These are phyloP conservation scores for Syncephalastrum racemosum DNA, from an alignment of 371 early-diverging fungal genomes.

Conservation along the genomic window DNA sequence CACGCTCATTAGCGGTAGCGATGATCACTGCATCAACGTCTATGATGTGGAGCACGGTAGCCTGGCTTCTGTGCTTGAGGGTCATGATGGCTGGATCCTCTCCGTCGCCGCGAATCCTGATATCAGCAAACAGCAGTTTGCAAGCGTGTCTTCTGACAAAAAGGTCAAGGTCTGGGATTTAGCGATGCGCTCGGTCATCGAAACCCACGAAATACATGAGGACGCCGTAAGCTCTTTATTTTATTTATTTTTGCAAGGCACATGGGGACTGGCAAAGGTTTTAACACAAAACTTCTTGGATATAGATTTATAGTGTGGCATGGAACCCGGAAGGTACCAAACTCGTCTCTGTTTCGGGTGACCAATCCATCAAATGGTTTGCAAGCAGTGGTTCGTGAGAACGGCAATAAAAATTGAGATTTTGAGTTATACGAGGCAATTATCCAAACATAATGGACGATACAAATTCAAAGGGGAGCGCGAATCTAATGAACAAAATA, in stretches of 20 bases:
- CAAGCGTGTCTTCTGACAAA: conserved; percentile 74
- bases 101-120: conserved; percentile 65
- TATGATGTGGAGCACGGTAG: conserved; percentile 83
- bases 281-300: background rate
- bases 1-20: conserved; percentile 72
- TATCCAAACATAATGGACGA: background rate
- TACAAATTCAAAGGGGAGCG: background rate
- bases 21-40: conserved; percentile 81
- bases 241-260: background rate
- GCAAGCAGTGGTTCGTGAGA: conserved; percentile 50
- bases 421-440: background rate
- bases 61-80: conserved; percentile 69
- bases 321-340: conserved; percentile 79
- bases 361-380: conserved; percentile 56
- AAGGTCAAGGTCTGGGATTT: conserved; percentile 84
- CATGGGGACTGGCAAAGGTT: background rate
- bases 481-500: background rate
- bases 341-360: conserved; percentile 75
- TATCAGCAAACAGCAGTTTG: conserved; percentile 72
- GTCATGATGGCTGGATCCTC: conserved; percentile 78
- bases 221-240: conserved; percentile 59
- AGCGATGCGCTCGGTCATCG: conserved; percentile 68
- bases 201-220: conserved; percentile 77
- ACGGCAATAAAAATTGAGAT: background rate
- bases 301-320: conserved; percentile 74